Evolutionary conservation across 768 basidiomycete species (phyloP), one percentile per base, ranked within the genome.

Genomic region (Xanthoconium stramineum): DNA sequence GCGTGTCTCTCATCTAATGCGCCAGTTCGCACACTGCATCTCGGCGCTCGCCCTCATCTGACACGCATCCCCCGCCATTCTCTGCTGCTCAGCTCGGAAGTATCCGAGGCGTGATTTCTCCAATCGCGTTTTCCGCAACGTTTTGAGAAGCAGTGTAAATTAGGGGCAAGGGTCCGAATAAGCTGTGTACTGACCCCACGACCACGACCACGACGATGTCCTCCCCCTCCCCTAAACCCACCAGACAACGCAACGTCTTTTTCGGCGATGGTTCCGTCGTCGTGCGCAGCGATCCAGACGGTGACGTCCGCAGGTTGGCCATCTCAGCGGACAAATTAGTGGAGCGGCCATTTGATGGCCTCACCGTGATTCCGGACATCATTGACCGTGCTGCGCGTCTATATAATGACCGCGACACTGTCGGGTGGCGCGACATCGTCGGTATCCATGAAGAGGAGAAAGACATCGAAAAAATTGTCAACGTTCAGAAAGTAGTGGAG

Each of bases 341-440:
- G 19, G 81, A 78, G 0, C 82, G 76, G 62, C 90, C 89, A n/a
- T n/a, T n/a, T 53, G 86, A 86, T 50, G 91, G 90, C 40, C 80
- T 98, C 55, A 80, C 89, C 61, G 92, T 91, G 30, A 80, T 94
- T 0, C 82, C 83, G 61, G 94, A 98, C 73, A 71, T 98, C 53
- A 69, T 97, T 45, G 69, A 78, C 6, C 88, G 93, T 62, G 81
- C 85, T 12, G 86, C 87, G 0, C 82, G 87, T 17, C 87, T 83
- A 0, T 86, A 93, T 63, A 89, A 89, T 5, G 76, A 77, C 3
- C 84, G 88, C 63, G 79, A 89, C 6, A 92, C 90, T 0, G 69
- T 91, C 8, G 96, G 94, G 0, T 88, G 84, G 79, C 78, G 97
- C 35, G 89, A 91, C 53, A 64, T 94, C 33, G 66, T 91, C 52